Percentiles rank a stretch among this genome's conserved stretches.
Evolutionary conservation across 352 stramenopile species (phyloP).

Genomic region (Globisporangium takayamanum): DNA sequence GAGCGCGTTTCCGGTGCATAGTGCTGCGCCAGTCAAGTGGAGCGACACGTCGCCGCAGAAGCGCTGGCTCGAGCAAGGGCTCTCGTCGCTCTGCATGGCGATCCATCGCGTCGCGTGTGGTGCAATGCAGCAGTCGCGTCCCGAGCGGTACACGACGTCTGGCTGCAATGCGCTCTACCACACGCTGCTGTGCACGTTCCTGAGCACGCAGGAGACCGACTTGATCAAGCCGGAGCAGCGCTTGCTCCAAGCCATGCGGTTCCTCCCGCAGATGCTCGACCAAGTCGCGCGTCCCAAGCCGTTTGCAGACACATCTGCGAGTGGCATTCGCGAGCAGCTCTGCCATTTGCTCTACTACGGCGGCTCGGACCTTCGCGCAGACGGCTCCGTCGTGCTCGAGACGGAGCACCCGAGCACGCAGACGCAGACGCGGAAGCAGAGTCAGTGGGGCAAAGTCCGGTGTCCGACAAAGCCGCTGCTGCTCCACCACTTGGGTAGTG

Average conservation of each 20-base stretch:
- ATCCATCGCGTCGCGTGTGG: slow-evolving; percentile 80
- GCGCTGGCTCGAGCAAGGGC: slow-evolving; percentile 58
- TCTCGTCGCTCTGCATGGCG: slow-evolving; percentile 79
- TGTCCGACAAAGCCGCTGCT: slow-evolving; percentile 72
- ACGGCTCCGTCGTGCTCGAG: slow-evolving; percentile 66
- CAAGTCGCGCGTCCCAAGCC: slow-evolving; percentile 31
- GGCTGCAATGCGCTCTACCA: slow-evolving; percentile 76
- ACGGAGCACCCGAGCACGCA: slow-evolving; percentile 76
- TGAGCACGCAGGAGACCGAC: slow-evolving; percentile 48
- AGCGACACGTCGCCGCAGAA: slow-evolving; percentile 22
- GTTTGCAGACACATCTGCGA: slow-evolving; percentile 18
- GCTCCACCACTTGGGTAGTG: slow-evolving; percentile 61
- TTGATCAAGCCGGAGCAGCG: slow-evolving; percentile 56
- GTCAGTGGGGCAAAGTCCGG: slow-evolving; percentile 76
- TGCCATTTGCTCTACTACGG: slow-evolving; percentile 65
- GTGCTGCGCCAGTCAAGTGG: slow-evolving; percentile 1
- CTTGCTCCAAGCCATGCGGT: slow-evolving; percentile 67
- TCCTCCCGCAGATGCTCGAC: slow-evolving; percentile 65
- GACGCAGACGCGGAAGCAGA: slow-evolving; percentile 84
- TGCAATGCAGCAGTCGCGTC: slow-evolving; percentile 77
- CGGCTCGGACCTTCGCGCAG: slow-evolving; percentile 55
- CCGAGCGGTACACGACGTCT: slow-evolving; percentile 70
- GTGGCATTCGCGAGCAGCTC: slow-evolving; percentile 35
- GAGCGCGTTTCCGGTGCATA: neutral
- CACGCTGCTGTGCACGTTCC: slow-evolving; percentile 70